These are phyloP conservation scores for Exserohilum rostratum DNA, from an alignment of 2,329 filamentous ascomycete species.

Conservation along the genomic window DNA sequence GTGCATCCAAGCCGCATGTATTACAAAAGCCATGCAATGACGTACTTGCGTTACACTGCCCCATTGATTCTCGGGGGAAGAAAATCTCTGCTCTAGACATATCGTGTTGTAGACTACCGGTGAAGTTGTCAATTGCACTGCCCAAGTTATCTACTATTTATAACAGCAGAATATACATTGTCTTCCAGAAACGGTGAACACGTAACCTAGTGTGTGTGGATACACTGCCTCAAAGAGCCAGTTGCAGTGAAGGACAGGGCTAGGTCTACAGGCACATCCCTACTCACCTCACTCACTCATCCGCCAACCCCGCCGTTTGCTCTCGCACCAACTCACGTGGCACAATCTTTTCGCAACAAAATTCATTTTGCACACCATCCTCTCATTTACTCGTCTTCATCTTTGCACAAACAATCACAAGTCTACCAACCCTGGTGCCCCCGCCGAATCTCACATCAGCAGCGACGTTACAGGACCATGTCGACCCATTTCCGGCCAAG, in stretches of 20 bases:
- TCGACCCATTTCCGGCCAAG: slow-evolving; percentile 9
- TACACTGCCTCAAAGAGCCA: too few relatives aligned
- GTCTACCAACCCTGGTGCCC: too few relatives aligned
- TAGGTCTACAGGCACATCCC: too few relatives aligned
- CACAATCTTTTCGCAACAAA: neutral
- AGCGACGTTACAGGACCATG: neutral
- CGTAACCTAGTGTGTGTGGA: too few relatives aligned
- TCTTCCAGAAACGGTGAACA: too few relatives aligned
- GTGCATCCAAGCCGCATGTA: neutral
- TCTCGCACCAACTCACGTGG: neutral
- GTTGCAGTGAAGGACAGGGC: too few relatives aligned
- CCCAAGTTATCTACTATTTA: too few relatives aligned
- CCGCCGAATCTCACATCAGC: too few relatives aligned
- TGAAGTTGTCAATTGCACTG: too few relatives aligned
- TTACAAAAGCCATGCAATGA: slow-evolving; percentile 1
- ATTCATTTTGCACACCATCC: neutral
- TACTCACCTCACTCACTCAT: neutral
- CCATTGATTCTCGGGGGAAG: neutral
- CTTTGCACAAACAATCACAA: too few relatives aligned
- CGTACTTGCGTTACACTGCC: slow-evolving; percentile 4
- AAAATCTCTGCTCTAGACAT: neutral
- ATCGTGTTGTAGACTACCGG: neutral
- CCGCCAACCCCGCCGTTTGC: neutral
- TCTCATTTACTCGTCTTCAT: neutral
- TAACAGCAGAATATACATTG: too few relatives aligned